These are phyloP conservation scores for Camelina sativa DNA, from an alignment of 345 rosid genomes.

Conservation along the genomic window DNA sequence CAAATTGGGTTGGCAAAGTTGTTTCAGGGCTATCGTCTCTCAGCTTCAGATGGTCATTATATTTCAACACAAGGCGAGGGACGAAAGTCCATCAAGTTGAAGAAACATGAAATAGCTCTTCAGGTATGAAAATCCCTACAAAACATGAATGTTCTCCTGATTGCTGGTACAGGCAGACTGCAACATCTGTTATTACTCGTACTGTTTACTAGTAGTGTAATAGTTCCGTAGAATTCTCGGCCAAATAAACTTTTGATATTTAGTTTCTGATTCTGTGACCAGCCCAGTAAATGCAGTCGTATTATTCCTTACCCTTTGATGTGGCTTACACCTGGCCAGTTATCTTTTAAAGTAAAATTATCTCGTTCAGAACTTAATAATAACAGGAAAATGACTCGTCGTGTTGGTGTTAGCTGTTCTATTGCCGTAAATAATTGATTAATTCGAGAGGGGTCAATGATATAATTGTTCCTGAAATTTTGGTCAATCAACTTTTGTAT, in stretches of 20 bases:
- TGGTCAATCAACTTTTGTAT: conserved; percentile 14
- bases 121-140: conserved; percentile 60
- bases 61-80: conserved; percentile 85
- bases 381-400: conserved; percentile 6
- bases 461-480: conserved; percentile 19
- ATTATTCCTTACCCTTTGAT: conserved; percentile 16
- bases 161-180: conserved; percentile 16
- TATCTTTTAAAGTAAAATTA: conserved; percentile 5
- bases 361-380: conserved; percentile 6
- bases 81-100: conserved; percentile 83
- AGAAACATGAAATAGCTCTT: conserved; percentile 78
- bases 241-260: conserved; percentile 18
- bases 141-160: conserved; percentile 25
- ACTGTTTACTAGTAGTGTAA: not conserved
- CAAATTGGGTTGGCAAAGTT: conserved; percentile 88
- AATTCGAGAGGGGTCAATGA: conserved; percentile 17
- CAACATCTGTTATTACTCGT: conserved; percentile 5
- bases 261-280: conserved; percentile 14
- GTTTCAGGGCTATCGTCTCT: conserved; percentile 76
- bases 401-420: conserved; percentile 15
- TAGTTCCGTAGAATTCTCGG: conserved; percentile 14
- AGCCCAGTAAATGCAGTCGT: not conserved
- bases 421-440: not conserved
- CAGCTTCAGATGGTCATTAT: conserved; percentile 81
- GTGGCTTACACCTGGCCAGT: conserved; percentile 20